Evolutionary conservation across 192 early-diverging fungal genomes (phyloP), one percentile per base, ranked within the genome.

Genomic region (Entomortierella lignicola): DNA sequence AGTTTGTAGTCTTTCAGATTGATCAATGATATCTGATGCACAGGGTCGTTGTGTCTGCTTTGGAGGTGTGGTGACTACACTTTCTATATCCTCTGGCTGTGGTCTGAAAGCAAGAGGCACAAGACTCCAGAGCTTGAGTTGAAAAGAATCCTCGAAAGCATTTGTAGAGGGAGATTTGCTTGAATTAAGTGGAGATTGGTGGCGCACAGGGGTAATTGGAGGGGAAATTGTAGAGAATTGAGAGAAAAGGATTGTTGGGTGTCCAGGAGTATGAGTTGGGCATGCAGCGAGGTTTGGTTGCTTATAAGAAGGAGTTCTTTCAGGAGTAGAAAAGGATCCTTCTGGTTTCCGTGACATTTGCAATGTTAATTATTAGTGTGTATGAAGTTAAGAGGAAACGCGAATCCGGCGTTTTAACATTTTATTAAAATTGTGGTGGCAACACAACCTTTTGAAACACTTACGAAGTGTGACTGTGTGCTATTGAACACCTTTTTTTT

Each of bases 211-310:
- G 15, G 42, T 34, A 60, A 60, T 17, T 43, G 65, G 44, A 26
- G 53, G 32, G 10, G 61, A 60, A 29, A 56, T 17, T 11, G 53
- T 18, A 1, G 30, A 23, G 21, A 47, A 20, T 21, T 68, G 66
- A 37, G 74, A 51, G 48, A 77, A 7, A 15, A 64, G 17, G 29
- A 69, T 25, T 44, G 60, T 54, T 15, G 66, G 60, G 29, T 74
- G 72, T 13, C 64, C 63, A 2, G 29, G 27, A 2, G 34, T 60
- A 32, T 74, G 63, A 2, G 63, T 54, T 3, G 72, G 72, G 52
- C 72, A 74, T n/a, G 61, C 56, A 7, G 57, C 34, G 30, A 57
- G 32, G 15, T 23, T 42, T 4, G 7, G 12, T 4, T 41, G 0
- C 2, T n/a, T 29, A 13, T 44, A 42, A 2, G 15, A 39, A 0